Evolutionary conservation across 805 yeast genomes (phyloP).

Genomic region (Lachancea sp.): DNA sequence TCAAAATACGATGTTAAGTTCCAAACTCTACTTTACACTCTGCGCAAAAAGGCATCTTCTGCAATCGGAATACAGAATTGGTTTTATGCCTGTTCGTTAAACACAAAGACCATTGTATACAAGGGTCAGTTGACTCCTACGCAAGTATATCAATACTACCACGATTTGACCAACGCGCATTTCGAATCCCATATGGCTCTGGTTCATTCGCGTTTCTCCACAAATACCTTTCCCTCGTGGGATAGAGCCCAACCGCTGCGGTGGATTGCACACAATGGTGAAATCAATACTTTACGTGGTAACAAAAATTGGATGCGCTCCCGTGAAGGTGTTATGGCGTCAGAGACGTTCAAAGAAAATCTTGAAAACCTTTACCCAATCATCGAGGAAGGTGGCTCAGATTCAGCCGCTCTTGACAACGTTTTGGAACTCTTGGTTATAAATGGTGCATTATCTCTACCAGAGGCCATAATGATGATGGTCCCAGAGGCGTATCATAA

Average conservation of each 20-base stretch:
- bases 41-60: slow-evolving; percentile 85
- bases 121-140: slow-evolving; percentile 97
- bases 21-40: slow-evolving; percentile 75
- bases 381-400: slow-evolving; percentile 98
- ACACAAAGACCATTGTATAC: slow-evolving; percentile 85
- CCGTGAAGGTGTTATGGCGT: slow-evolving; percentile 93
- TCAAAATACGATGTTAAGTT: slow-evolving; percentile 53
- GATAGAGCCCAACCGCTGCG: slow-evolving; percentile 98
- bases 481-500: slow-evolving; percentile 99
- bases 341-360: slow-evolving; percentile 82
- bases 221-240: slow-evolving; percentile 99
- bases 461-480: slow-evolving; percentile 95
- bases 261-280: slow-evolving; percentile 98
- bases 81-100: slow-evolving; percentile 93
- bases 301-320: slow-evolving; percentile 99
- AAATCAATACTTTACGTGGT: slow-evolving; percentile 93
- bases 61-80: slow-evolving; percentile 92
- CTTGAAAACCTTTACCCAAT: slow-evolving; percentile 88
- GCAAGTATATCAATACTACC: slow-evolving; percentile 92
- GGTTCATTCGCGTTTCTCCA: slow-evolving; percentile 95
- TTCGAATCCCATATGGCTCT: slow-evolving; percentile 93
- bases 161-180: slow-evolving; percentile 84
- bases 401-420: slow-evolving; percentile 95
- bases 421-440: slow-evolving; percentile 86
- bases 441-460: slow-evolving; percentile 85